Evolutionary conservation across 2,329 filamentous ascomycete genomes (phyloP).

Genomic region (Ophiostoma australiae): DNA sequence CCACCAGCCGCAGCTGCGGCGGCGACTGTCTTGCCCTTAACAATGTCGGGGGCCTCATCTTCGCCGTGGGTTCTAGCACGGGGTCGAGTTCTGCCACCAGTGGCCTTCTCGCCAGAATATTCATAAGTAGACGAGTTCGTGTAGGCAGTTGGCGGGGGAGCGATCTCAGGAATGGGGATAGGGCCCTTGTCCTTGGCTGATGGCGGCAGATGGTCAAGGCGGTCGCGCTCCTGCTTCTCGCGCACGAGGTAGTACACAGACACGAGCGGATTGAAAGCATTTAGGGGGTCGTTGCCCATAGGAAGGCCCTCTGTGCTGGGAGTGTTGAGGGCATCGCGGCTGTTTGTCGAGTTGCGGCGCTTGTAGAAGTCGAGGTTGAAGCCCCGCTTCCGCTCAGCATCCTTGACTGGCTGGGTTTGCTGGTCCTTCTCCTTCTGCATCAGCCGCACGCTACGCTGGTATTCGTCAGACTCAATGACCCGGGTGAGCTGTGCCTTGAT

Average conservation of each 20-base stretch:
- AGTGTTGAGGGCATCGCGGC: conserved; percentile 76
- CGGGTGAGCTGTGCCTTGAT: conserved; percentile 78
- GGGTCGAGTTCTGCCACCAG: conserved; percentile 75
- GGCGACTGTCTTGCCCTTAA: conserved; percentile 50
- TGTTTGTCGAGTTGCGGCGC: conserved; percentile 80
- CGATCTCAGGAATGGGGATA: conserved; percentile 61
- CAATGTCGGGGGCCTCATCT: conserved; percentile 69
- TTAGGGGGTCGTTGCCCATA: conserved; percentile 78
- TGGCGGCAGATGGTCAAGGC: conserved; percentile 41
- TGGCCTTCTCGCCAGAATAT: conserved; percentile 82
- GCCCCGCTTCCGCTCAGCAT: conserved; percentile 76
- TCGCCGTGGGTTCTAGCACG: conserved; percentile 91
- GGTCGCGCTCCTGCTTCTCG: conserved; percentile 85
- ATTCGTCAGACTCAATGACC: conserved; percentile 89
- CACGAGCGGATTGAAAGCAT: conserved; percentile 85
- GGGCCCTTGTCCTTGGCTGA: conserved; percentile 42
- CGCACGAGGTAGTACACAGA: conserved; percentile 95
- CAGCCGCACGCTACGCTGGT: conserved; percentile 74
- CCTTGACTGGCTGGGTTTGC: conserved; percentile 51
- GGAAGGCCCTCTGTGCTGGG: conserved; percentile 83
- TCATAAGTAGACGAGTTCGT: conserved; percentile 83
- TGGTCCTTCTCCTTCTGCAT: conserved; percentile 62
- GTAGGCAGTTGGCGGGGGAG: conserved; percentile 77
- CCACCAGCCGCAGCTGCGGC: conserved; percentile 37
- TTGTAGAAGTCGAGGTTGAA: conserved; percentile 97